Evolutionary conservation across 169 alveolate genomes (phyloP), one percentile per base, ranked within the genome.

Genomic region (Besnoitia besnoiti): DNA sequence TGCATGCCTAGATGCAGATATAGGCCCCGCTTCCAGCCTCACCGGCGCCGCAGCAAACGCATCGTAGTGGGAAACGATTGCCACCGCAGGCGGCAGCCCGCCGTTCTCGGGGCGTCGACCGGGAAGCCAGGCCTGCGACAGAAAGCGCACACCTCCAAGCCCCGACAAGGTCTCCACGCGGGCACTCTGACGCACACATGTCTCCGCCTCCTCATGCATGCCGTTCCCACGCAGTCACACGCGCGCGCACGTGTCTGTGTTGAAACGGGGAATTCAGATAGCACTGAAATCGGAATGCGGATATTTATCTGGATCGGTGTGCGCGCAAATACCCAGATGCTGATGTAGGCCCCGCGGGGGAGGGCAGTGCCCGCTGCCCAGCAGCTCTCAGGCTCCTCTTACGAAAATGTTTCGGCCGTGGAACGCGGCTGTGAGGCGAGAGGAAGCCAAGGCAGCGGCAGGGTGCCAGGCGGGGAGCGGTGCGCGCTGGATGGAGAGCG

Each of bases 41-140:
- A 67, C 80, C 39, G 80, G 80, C 14, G 44, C 80, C 19, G 80
- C 80, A 67, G 80, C 80, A 67, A 67, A 67, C 24, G 80, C 80
- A 16, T 67, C 80, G 44, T 67, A 35, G 44, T 67, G 80, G 4
- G 80, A 14, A 3, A 67, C 80, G 80, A 67, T 30, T 19, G 80
- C 80, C 3, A 67, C 44, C 12, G 44, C 21, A 16, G 39, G 39
- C 24, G 80, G 39, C 39, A 42, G 46, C n/a, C 46, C 42, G 12
- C 44, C 80, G 21, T 67, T n/a, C 21, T 67, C 39, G 8, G 39
- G 39, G 42, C 46, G 12, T 19, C 42, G 39, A n/a, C 80, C 80
- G n/a, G 80, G 80, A 33, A 67, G 80, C 80, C 80, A 67, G 0
- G 80, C 80, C 80, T 67, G 80, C 80, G 80, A 35, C 21, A 67